Evolutionary conservation across 2,329 filamentous ascomycete species (phyloP).

Genomic region (Apiospora arundinis): DNA sequence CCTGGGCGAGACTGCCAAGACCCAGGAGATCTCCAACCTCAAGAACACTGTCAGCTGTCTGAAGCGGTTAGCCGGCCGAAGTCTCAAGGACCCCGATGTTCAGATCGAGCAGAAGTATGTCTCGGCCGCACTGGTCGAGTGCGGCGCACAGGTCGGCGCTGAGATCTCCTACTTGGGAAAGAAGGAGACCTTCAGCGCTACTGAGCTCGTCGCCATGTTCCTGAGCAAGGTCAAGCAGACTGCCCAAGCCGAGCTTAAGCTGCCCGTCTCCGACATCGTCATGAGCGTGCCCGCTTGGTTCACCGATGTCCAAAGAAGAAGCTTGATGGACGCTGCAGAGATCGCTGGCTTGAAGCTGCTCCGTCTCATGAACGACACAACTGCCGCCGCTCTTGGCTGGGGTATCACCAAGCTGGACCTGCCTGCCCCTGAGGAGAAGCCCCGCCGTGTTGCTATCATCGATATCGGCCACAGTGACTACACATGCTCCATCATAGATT

Average conservation of each 20-base stretch:
- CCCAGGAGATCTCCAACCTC: slow-evolving; percentile 98
- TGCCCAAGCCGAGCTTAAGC: slow-evolving; percentile 83
- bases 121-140: slow-evolving; percentile 83
- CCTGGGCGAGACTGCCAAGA: slow-evolving; percentile 94
- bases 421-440: slow-evolving; percentile 83
- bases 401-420: slow-evolving; percentile 98
- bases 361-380: slow-evolving; percentile 96
- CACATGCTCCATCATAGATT: slow-evolving; percentile 92
- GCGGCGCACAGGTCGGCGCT: slow-evolving; percentile 92
- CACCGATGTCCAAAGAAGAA: slow-evolving; percentile 90
- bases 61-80: slow-evolving; percentile 90
- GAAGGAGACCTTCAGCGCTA: slow-evolving; percentile 94
- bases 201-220: slow-evolving; percentile 94
- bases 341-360: slow-evolving; percentile 93
- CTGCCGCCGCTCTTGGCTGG: slow-evolving; percentile 92
- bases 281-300: slow-evolving; percentile 97
- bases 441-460: slow-evolving; percentile 86
- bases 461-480: slow-evolving; percentile 98
- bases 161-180: slow-evolving; percentile 93
- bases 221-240: slow-evolving; percentile 93
- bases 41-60: slow-evolving; percentile 97
- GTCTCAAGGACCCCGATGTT: slow-evolving; percentile 88
- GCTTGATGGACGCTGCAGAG: slow-evolving; percentile 88
- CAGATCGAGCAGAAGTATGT: slow-evolving; percentile 92
- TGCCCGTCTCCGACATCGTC: slow-evolving; percentile 91